phyloP scores from a whole-genome alignment of 2,329 filamentous ascomycete genomes.

The Tolypocladium nubicola region DNA sequence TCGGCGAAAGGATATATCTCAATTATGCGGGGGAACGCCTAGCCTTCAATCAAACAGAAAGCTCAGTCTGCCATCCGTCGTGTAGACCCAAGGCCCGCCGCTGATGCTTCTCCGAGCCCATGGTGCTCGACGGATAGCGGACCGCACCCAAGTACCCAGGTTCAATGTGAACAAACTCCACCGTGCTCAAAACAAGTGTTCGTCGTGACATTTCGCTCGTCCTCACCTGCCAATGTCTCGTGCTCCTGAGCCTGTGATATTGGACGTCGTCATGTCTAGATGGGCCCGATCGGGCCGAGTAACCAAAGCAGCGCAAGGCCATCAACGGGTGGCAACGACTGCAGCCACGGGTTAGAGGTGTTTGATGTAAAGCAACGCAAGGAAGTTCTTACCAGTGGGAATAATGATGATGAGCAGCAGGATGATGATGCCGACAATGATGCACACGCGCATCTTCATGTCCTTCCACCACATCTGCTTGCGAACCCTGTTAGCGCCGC shows the following conservation, averaged over 20 bases:
- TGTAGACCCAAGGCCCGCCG: neutral
- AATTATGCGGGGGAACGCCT: constrained; percentile 36
- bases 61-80: constrained; percentile 2
- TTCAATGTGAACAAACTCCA: constrained; percentile 23
- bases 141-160: constrained; percentile 16
- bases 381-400: constrained; percentile 58
- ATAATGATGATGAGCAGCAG: constrained; percentile 91
- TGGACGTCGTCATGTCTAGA: constrained; percentile 3
- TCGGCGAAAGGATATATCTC: constrained; percentile 14
- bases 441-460: constrained; percentile 99
- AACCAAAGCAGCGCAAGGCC: constrained; percentile 13
- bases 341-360: neutral
- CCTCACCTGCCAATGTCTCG: neutral
- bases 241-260: neutral
- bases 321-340: constrained; percentile 25
- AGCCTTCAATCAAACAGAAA: constrained; percentile 33
- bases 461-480: constrained; percentile 99
- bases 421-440: constrained; percentile 83
- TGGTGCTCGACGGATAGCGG: constrained; percentile 7
- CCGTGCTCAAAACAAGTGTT: constrained; percentile 21
- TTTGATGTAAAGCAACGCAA: neutral
- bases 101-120: neutral
- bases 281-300: constrained; percentile 3
- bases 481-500: constrained; percentile 90
- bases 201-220: constrained; percentile 6